These are phyloP conservation scores for Collybiopsis luxurians DNA, from an alignment of 768 basidiomycete genomes.

Conservation along the genomic window DNA sequence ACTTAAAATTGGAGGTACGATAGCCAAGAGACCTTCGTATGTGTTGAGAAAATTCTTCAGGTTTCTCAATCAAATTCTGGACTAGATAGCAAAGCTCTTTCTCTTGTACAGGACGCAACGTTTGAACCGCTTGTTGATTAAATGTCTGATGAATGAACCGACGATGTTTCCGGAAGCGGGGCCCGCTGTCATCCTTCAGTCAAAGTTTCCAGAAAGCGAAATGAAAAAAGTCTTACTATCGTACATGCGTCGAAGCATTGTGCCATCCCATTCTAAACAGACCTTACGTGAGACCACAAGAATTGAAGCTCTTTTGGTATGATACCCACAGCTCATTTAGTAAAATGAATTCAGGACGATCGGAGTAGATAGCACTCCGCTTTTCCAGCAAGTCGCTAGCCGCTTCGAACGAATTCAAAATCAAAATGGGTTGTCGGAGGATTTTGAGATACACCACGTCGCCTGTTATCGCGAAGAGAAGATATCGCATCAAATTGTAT, in stretches of 20 bases:
- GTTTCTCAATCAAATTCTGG: constrained; percentile 34
- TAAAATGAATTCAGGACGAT: constrained; percentile 47
- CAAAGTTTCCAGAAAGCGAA: neutral
- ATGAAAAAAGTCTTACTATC: constrained; percentile 35
- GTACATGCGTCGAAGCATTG: constrained; percentile 41
- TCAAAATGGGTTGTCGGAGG: constrained; percentile 44
- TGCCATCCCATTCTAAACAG: constrained; percentile 45
- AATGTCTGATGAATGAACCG: constrained; percentile 49
- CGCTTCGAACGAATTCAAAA: constrained; percentile 46
- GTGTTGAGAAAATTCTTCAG: constrained; percentile 39
- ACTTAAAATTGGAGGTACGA: neutral
- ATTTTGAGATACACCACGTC: constrained; percentile 39
- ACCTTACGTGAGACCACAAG: neutral
- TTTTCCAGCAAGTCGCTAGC: constrained; percentile 50
- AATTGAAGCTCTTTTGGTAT: neutral
- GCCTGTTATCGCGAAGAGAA: constrained; percentile 24
- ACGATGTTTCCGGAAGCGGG: constrained; percentile 50
- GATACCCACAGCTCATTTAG: constrained; percentile 43
- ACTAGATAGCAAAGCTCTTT: constrained; percentile 41
- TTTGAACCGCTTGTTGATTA: constrained; percentile 38
- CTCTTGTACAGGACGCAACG: constrained; percentile 40
- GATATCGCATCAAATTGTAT: neutral
- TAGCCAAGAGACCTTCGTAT: constrained; percentile 33
- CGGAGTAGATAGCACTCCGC: constrained; percentile 52
- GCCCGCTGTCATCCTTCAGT: constrained; percentile 30